phyloP scores from a whole-genome alignment of 164 flowering plant genomes.

The Macadamia tetraphylla region DNA sequence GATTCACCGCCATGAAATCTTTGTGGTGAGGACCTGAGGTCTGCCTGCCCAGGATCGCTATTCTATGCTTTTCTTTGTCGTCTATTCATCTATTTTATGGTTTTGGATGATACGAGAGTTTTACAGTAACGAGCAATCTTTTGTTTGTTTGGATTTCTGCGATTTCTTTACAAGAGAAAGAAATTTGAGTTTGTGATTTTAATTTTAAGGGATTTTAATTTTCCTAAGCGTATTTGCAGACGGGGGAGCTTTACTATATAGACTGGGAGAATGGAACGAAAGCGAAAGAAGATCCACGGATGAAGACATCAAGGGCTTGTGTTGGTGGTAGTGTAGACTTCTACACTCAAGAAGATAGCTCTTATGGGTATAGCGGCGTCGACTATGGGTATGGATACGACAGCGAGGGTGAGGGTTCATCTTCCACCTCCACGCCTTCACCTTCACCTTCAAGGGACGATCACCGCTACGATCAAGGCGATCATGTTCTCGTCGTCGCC shows the following conservation, averaged over 20 bases:
- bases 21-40: not conserved
- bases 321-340: constrained; percentile 15
- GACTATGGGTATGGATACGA: constrained; percentile 14
- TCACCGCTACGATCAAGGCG: constrained; percentile 8
- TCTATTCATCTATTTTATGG: constrained; percentile 1
- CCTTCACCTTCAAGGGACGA: constrained; percentile 10
- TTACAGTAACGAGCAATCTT: too few relatives aligned
- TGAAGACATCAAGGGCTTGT: constrained; percentile 9
- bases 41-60: not conserved
- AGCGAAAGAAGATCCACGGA: constrained; percentile 70
- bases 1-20: not conserved
- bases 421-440: constrained; percentile 34
- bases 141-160: not conserved
- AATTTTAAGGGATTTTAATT: not conserved
- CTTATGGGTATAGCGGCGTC: constrained; percentile 3
- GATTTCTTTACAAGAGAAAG: not conserved
- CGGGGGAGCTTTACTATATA: constrained; percentile 84
- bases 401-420: constrained; percentile 55
- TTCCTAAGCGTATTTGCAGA: constrained; percentile 35
- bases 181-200: not conserved
- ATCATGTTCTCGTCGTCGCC: constrained; percentile 29
- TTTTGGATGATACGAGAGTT: not conserved
- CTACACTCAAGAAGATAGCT: constrained; percentile 37
- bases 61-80: not conserved
- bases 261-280: constrained; percentile 80